Evolutionary conservation across 371 early-diverging fungal genomes (phyloP), one percentile per base, ranked within the genome.

Genomic region (Mucor saturninus): DNA sequence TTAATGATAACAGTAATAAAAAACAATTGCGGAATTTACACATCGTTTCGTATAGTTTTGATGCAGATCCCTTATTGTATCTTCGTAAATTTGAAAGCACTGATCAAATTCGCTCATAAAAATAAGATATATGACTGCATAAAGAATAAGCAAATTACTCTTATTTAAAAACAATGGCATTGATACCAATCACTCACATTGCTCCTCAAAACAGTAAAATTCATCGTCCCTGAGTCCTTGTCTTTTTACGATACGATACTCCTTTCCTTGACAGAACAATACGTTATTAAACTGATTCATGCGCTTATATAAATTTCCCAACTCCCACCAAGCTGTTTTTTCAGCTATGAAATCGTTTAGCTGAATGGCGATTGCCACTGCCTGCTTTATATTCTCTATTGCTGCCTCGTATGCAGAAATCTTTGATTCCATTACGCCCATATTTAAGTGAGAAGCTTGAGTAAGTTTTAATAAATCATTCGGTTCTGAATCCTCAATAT

Each of bases 341-440:
- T 75, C 67, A 26, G 62, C 64, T 0, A 56, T 54, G 9, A 28
- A 10, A 46, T 75, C 72, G 1, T 54, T 28, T 5, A 78, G 50
- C 10, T 35, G 2, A 6, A 52, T 42, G 5, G 77, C 77, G 2
- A 57, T 13, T 9, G 62, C 53, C 13, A 72, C 57, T 0, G 80
- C 79, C 14, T 30, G 26, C 4, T 38, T 55, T 2, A 81, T 37
- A 40, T 54, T 61, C 0, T 26, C 30, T 45, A 65, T 59, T 8
- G 67, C 73, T 1, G 49, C 48, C 2, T 40, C 32, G 21, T 54
- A 45, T 13, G 46, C 43, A 4, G 50, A 31, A 8, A 71, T 37
- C 40, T 77, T 75, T 9, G 61, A 54, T 50, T 67, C 67, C 31
- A 78, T 73, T 1, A 78, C 70, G 10, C 79, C 81, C 54, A 79